Conservation (phyloP, 2,329 filamentous ascomycete genomes). For the Colletotrichum lupini region DNA sequence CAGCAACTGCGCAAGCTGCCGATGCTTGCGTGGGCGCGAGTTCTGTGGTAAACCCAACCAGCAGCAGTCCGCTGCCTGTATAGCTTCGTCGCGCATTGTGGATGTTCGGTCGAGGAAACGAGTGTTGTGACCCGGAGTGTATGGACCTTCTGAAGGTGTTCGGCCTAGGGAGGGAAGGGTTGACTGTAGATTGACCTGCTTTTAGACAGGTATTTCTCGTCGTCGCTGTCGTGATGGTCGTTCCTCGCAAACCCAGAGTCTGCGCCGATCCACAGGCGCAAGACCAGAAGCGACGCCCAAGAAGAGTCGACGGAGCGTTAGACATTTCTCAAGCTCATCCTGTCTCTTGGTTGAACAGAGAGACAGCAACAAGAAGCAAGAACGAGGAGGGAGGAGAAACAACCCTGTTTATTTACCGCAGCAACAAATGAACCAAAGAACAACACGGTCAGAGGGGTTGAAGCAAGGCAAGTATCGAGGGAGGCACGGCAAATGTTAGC, state of each 20-base stretch:
- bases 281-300: constrained; percentile 48
- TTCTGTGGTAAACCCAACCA: constrained; percentile 57
- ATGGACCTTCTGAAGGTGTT: constrained; percentile 21
- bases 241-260: constrained; percentile 25
- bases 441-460: constrained; percentile 3
- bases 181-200: constrained; percentile 12
- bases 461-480: constrained; percentile 3
- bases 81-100: constrained; percentile 61
- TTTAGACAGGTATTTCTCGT: constrained; percentile 3
- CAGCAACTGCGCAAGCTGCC: constrained; percentile 51
- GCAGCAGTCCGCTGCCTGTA: constrained; percentile 65
- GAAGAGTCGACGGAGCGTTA: constrained; percentile 45
- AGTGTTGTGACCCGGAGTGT: constrained; percentile 15
- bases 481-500: constrained; percentile 20
- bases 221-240: constrained; percentile 15
- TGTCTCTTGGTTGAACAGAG: constrained; percentile 34
- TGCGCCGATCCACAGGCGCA: constrained; percentile 38
- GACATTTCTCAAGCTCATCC: constrained; percentile 55
- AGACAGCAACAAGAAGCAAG: not conserved
- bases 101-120: constrained; percentile 25
- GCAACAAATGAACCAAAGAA: not conserved
- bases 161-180: not conserved
- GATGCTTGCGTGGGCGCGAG: constrained; percentile 51
- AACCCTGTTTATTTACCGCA: constrained; percentile 14
- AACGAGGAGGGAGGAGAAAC: not conserved